Percentiles rank a stretch among this genome's conserved stretches.
These are phyloP conservation scores for Solanum peruvianum DNA, from an alignment of 257 asterid species.

Conservation along the genomic window DNA sequence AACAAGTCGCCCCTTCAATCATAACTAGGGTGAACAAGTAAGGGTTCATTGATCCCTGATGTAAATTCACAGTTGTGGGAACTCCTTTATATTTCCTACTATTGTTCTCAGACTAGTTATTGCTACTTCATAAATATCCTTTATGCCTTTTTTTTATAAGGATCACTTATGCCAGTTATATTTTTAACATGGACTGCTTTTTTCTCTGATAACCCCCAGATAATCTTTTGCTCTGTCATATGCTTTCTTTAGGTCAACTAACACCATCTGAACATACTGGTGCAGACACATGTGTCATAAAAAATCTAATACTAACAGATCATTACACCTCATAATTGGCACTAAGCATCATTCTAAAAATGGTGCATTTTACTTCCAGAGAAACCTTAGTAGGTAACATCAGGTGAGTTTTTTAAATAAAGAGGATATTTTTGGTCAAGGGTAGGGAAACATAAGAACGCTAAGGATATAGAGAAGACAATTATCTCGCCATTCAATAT, in stretches of 20 bases:
- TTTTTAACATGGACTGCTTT: neutral
- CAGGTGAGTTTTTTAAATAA: neutral
- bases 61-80: neutral
- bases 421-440: neutral
- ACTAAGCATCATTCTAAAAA: neutral
- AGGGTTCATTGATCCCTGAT: neutral
- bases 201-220: neutral
- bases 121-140: neutral
- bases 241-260: neutral
- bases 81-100: neutral
- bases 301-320: neutral
- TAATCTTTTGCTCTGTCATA: neutral
- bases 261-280: neutral
- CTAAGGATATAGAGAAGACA: neutral
- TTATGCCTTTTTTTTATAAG: neutral
- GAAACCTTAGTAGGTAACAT: neutral
- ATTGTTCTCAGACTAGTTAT: neutral
- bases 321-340: neutral
- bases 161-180: neutral
- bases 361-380: neutral
- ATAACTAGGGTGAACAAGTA: neutral
- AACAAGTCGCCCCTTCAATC: neutral
- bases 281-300: neutral
- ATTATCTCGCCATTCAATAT: neutral
- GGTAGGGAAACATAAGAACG: neutral